Conservation (phyloP, 179 eudicot genomes). For the Pouteria campechiana region DNA sequence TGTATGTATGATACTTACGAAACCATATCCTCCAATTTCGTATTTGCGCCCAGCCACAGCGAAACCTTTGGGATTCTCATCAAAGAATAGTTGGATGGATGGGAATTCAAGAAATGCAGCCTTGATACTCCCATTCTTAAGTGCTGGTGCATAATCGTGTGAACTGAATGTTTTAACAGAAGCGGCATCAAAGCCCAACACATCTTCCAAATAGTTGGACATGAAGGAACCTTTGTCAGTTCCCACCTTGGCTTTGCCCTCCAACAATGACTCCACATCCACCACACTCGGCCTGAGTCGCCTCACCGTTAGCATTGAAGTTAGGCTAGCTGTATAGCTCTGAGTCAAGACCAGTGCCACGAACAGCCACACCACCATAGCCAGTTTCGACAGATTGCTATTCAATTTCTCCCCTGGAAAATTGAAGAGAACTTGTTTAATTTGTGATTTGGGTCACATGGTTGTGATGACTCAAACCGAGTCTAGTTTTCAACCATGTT, state of each 20-base stretch:
- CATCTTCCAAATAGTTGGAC: slow-evolving; percentile 10
- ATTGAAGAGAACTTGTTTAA: too few species aligned
- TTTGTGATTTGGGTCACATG: too few species aligned
- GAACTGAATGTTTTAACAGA: slow-evolving; percentile 5
- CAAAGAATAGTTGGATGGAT: slow-evolving; percentile 17
- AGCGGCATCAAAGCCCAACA: slow-evolving; percentile 6
- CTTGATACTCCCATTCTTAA: slow-evolving; percentile 11
- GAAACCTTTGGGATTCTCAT: slow-evolving; percentile 26
- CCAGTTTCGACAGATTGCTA: slow-evolving; percentile 3
- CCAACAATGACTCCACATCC: slow-evolving; percentile 14
- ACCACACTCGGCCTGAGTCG: slow-evolving; percentile 2
- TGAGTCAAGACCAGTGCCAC: slow-evolving; percentile 6
- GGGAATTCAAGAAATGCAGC: slow-evolving; percentile 28
- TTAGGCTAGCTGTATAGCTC: slow-evolving; percentile 10
- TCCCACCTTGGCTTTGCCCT: slow-evolving; percentile 18
- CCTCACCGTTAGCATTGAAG: slow-evolving; percentile 4
- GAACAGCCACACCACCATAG: slow-evolving; percentile 8
- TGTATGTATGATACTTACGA: slow-evolving; percentile 24
- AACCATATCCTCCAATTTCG: slow-evolving; percentile 33
- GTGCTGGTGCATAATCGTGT: slow-evolving; percentile 6
- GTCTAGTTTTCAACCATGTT: neutral
- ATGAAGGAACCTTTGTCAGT: slow-evolving; percentile 11
- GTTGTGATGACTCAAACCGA: too few species aligned
- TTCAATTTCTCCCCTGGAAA: slow-evolving; percentile 4
- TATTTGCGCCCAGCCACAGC: slow-evolving; percentile 10